Percentiles rank a stretch among this genome's conserved stretches.
phyloP scores from a whole-genome alignment of 192 early-diverging fungal genomes.

The Lobosporangium transversale region DNA sequence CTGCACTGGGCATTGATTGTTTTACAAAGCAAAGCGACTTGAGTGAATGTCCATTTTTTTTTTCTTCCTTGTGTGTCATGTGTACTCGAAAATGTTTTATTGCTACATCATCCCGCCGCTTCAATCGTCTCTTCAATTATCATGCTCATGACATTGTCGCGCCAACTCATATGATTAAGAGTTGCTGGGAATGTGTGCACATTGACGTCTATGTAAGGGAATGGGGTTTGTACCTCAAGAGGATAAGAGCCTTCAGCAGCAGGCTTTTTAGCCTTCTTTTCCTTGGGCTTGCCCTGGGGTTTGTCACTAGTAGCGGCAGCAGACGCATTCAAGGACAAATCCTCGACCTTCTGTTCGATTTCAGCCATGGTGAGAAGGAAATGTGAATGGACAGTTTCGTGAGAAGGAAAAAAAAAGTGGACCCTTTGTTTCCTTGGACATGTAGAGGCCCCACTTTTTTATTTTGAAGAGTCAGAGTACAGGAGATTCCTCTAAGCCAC shows the following conservation, averaged over 20 bases:
- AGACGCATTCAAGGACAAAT: constrained; percentile 39
- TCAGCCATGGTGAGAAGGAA: constrained; percentile 40
- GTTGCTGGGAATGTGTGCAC: no score
- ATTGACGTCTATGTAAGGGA: no score
- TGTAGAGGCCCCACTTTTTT: no score
- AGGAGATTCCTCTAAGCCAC: no score
- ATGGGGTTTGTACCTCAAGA: constrained; percentile 56
- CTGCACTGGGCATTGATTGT: no score
- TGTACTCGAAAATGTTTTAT: background rate
- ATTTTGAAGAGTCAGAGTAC: no score
- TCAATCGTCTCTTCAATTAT: no score
- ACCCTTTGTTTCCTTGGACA: background rate
- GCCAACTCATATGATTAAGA: no score
- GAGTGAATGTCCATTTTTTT: background rate
- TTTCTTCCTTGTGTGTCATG: background rate
- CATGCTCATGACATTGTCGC: no score
- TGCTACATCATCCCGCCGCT: no score
- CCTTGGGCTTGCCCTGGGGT: constrained; percentile 60
- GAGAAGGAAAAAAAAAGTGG: constrained; percentile 5
- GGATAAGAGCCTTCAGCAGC: constrained; percentile 53
- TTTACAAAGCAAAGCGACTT: no score
- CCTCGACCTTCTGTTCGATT: constrained; percentile 53
- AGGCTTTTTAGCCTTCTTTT: constrained; percentile 56
- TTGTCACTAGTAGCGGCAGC: constrained; percentile 32
- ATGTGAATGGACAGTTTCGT: constrained; percentile 5